These are phyloP conservation scores for Podaxis rugospora DNA, from an alignment of 768 basidiomycete genomes.

Conservation along the genomic window DNA sequence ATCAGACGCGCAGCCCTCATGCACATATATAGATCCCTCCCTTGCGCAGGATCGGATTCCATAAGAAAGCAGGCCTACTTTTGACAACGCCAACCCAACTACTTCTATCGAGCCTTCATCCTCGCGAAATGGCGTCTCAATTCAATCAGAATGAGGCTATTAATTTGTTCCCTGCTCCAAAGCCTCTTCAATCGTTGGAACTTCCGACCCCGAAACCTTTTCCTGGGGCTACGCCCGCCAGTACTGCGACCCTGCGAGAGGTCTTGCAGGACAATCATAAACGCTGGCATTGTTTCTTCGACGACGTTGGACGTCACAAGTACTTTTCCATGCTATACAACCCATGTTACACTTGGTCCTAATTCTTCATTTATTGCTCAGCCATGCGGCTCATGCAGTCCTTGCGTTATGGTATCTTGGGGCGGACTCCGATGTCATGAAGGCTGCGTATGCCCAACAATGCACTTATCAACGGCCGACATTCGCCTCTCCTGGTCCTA, in stretches of 20 bases:
- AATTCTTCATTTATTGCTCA: constrained; percentile 21
- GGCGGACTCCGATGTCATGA: constrained; percentile 34
- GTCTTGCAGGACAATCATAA: constrained; percentile 47
- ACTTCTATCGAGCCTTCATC: background rate
- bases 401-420: constrained; percentile 62
- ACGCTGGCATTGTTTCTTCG: constrained; percentile 53
- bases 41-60: background rate
- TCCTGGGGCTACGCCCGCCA: constrained; percentile 30
- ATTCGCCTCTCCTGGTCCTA: constrained; percentile 37
- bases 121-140: background rate
- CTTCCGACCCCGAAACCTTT: constrained; percentile 13
- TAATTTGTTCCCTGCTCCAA: constrained; percentile 3
- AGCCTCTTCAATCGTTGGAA: background rate
- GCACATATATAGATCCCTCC: background rate
- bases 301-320: constrained; percentile 35
- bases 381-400: constrained; percentile 53
- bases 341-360: constrained; percentile 20
- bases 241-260: constrained; percentile 34
- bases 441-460: constrained; percentile 33
- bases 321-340: constrained; percentile 14
- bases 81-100: background rate
- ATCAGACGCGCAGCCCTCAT: background rate
- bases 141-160: background rate
- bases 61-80: background rate
- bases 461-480: constrained; percentile 30